Base-by-base conservation (phyloP, 805 yeast genomes). In the Metschnikowia continentalis region DNA sequence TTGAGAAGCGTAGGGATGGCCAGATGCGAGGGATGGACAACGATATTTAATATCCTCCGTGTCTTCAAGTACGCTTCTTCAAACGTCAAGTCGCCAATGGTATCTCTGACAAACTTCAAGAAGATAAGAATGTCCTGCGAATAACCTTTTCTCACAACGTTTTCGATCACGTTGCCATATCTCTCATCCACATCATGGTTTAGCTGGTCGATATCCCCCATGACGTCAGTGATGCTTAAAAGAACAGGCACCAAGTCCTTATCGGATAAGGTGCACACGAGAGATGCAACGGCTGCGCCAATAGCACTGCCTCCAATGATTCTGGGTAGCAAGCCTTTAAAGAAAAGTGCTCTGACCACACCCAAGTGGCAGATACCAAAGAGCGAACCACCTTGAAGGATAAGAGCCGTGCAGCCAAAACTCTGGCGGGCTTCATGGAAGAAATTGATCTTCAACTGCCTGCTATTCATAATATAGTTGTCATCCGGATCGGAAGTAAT, bases 351-450 rank as follows among this genome's bases (percentile, higher is more conserved):
- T 55, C 86, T 86, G 7, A 92, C 88, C 1, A 91, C 96, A 1
- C 99, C 99, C 35, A 94, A 64, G 66, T 94, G 99, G 61, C 96
- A 91, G 54, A 94, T 71, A 0, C 99, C 98, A 70, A 92, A 94
- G 20, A 94, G 70, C 0, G 97, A 87, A 2, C 99, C 98, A 30
- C 99, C 99, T 68, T 94, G 97, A 23, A 94, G 72, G 36, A 92
- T 81, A 50, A 94, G 73, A 0, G 97, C 97, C 0, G 98, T 90
- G 44, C 89, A 81, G 0, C 99, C 99, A 65, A 87, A 81, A 0
- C 96, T 84, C 64, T 90, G 90, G 59, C 88, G 80, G 15, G 88
- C 89, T 69, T 85, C 97, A 64, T 83, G 94, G 70, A 86, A 90
- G 66, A 88, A 89, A 67, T 80, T 90, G 55, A 80, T 75, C 60